Evolutionary conservation across 768 basidiomycete genomes (phyloP).

Genomic region (Russula emetica): DNA sequence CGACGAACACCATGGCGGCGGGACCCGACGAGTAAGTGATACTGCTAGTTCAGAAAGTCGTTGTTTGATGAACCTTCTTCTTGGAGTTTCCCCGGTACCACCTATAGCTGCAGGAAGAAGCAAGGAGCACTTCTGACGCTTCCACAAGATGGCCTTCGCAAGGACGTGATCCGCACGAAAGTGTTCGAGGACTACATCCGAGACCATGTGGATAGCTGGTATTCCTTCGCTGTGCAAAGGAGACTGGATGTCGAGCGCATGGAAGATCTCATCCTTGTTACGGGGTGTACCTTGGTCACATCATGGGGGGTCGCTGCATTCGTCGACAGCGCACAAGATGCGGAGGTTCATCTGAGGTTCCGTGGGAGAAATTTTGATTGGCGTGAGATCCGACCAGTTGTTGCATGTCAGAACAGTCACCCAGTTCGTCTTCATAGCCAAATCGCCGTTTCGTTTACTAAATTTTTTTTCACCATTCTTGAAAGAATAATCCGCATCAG

Average conservation of each 20-base stretch:
- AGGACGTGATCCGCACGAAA: slow-evolving; percentile 3
- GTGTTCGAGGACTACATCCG: slow-evolving; percentile 5
- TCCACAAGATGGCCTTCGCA: neutral
- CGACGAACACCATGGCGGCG: neutral
- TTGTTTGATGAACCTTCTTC: neutral
- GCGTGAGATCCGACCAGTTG: neutral
- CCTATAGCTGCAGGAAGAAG: neutral
- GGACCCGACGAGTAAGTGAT: neutral
- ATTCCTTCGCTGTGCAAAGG: neutral
- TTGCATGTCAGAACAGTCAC: neutral
- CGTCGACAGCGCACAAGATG: neutral
- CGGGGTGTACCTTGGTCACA: slow-evolving; percentile 6
- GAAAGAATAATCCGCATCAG: neutral
- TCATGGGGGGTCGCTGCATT: slow-evolving; percentile 12
- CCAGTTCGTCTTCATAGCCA: neutral
- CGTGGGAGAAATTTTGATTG: neutral
- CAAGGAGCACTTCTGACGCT: neutral
- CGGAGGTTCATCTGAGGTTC: neutral
- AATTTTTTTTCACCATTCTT: neutral
- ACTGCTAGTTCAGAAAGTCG: too few relatives aligned
- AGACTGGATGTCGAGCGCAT: slow-evolving; percentile 1
- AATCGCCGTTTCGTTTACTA: neutral
- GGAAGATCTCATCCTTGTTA: slow-evolving; percentile 21
- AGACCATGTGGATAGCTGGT: slow-evolving; percentile 7
- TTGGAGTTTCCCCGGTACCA: neutral